phyloP scores from a whole-genome alignment of 2,329 filamentous ascomycete species.

The Diatrype stigma region DNA sequence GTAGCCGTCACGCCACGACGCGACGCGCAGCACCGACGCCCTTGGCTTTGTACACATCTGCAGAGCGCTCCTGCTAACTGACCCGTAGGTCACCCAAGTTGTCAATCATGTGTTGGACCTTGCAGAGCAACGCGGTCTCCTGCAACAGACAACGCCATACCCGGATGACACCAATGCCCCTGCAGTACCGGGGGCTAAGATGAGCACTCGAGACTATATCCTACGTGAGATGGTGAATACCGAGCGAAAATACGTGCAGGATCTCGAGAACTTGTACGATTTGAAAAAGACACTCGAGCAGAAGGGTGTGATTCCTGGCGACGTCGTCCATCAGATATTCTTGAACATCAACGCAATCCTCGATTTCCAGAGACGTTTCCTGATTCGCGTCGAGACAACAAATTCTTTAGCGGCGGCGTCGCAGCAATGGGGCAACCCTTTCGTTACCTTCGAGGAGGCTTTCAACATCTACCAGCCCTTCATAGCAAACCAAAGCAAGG shows the following conservation, averaged over 20 bases:
- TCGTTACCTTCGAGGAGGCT: constrained; percentile 76
- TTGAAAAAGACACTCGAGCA: constrained; percentile 88
- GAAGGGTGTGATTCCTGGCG: constrained; percentile 81
- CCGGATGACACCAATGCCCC: constrained; percentile 49
- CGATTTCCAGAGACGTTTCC: constrained; percentile 90
- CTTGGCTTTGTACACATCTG: not conserved
- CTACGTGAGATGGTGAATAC: constrained; percentile 90
- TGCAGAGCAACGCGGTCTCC: constrained; percentile 71
- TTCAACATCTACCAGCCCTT: constrained; percentile 96
- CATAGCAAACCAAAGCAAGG: constrained; percentile 92
- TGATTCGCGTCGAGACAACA: constrained; percentile 93
- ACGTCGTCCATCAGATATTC: constrained; percentile 91
- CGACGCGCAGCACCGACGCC: constrained; percentile 2
- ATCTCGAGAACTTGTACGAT: constrained; percentile 88
- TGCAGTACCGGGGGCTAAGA: constrained; percentile 58
- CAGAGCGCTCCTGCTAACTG: constrained; percentile 6
- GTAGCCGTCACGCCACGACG: no score
- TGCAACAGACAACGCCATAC: constrained; percentile 58
- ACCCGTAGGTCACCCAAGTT: constrained; percentile 73
- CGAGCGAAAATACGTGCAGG: constrained; percentile 96
- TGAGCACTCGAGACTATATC: constrained; percentile 78
- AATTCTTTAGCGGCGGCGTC: constrained; percentile 72
- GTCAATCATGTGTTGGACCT: constrained; percentile 90
- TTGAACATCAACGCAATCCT: constrained; percentile 92
- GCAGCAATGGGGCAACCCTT: constrained; percentile 95